These are phyloP conservation scores for Phytophthora podocarpi DNA, from an alignment of 352 stramenopile genomes.

Conservation along the genomic window DNA sequence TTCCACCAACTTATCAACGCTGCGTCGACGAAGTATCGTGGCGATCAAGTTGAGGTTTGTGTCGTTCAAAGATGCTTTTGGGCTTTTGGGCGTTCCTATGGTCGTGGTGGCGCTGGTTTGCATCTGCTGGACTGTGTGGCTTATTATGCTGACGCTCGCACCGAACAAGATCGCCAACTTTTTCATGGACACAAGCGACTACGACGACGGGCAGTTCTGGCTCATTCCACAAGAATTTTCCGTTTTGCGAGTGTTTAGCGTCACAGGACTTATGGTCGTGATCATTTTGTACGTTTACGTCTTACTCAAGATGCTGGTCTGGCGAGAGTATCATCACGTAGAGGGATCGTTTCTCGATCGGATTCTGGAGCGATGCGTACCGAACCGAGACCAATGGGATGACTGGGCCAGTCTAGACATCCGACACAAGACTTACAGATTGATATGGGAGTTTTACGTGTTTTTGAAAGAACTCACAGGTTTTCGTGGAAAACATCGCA, in stretches of 20 bases:
- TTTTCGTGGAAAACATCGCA: conserved; percentile 34
- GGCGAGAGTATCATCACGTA: conserved; percentile 13
- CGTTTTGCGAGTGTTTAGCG: conserved; percentile 13
- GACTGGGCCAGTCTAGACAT: conserved; percentile 4
- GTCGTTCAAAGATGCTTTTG: conserved; percentile 32
- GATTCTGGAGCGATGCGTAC: conserved; percentile 5
- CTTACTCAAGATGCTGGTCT: conserved; percentile 33
- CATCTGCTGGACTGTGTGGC: conserved; percentile 36
- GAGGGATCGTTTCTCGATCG: conserved; percentile 8
- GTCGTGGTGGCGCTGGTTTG: conserved; percentile 29
- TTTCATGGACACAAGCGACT: conserved; percentile 41
- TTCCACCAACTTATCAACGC: background rate
- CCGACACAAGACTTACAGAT: background rate
- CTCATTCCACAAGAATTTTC: conserved; percentile 31
- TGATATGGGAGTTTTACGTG: conserved; percentile 25
- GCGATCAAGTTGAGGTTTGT: conserved; percentile 15
- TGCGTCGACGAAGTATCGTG: conserved; percentile 11
- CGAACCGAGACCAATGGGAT: background rate
- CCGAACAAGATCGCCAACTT: conserved; percentile 41
- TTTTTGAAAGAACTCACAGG: conserved; percentile 33
- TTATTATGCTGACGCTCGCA: conserved; percentile 33
- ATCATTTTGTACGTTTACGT: conserved; percentile 14
- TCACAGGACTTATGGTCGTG: conserved; percentile 15
- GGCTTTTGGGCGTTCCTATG: conserved; percentile 25
- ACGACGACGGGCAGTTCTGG: conserved; percentile 46